phyloP scores from a whole-genome alignment of 2,329 filamentous ascomycete genomes.

The Teratosphaeria pseudoeucalypti region DNA sequence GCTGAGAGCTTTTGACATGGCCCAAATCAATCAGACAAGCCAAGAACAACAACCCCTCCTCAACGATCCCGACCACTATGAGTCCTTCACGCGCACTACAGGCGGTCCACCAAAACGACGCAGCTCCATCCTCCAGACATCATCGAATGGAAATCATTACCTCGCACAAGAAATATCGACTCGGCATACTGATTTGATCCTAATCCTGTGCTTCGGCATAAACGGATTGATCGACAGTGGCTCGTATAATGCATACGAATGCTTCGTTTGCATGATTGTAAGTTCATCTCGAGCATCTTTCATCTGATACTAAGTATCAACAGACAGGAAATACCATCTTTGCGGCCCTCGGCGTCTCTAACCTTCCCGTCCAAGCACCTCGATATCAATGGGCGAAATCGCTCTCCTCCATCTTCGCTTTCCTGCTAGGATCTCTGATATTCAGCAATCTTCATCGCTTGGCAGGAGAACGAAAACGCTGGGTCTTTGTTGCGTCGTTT shows the following conservation, averaged over 20 bases:
- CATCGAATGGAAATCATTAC: slow-evolving; percentile 1
- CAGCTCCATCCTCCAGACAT: neutral
- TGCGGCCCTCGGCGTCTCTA: slow-evolving; percentile 54
- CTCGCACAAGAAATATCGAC: slow-evolving; percentile 5
- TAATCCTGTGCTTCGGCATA: slow-evolving; percentile 61
- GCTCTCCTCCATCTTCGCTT: slow-evolving; percentile 54
- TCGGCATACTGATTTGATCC: slow-evolving; percentile 51
- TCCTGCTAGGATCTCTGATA: slow-evolving; percentile 59
- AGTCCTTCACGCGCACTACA: neutral
- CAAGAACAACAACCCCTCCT: neutral
- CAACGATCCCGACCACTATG: neutral
- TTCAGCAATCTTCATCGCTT: slow-evolving; percentile 57
- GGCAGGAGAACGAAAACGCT: slow-evolving; percentile 51
- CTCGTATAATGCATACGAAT: slow-evolving; percentile 63
- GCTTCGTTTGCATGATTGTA: slow-evolving; percentile 69
- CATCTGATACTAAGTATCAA: neutral
- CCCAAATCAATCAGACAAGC: neutral
- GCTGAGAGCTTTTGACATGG: neutral
- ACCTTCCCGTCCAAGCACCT: slow-evolving; percentile 24
- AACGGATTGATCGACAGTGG: slow-evolving; percentile 67
- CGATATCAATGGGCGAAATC: slow-evolving; percentile 56
- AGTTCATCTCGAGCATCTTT: slow-evolving; percentile 12
- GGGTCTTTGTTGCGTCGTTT: slow-evolving; percentile 45
- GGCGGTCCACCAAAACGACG: neutral
- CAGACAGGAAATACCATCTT: slow-evolving; percentile 58